phyloP scores from a whole-genome alignment of 2,329 filamentous ascomycete species.

The Conoideocrella luteorostrata region DNA sequence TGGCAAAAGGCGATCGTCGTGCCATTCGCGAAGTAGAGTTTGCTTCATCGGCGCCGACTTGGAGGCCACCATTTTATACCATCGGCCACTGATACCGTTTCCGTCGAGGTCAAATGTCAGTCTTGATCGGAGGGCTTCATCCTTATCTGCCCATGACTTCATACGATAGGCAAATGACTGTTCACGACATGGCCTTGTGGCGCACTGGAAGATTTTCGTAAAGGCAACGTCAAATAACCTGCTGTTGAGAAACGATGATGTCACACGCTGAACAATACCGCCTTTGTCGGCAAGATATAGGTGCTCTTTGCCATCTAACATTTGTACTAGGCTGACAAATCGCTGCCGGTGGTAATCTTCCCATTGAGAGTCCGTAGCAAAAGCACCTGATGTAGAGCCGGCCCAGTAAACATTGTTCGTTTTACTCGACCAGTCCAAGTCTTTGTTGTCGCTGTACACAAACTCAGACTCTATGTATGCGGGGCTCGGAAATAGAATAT shows the following conservation, averaged over 20 bases:
- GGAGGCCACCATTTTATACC: conserved; percentile 42
- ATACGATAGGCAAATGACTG: conserved; percentile 25
- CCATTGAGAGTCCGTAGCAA: conserved; percentile 30
- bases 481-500: conserved; percentile 46
- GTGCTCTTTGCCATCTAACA: conserved; percentile 18
- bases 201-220: conserved; percentile 40
- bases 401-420: conserved; percentile 49
- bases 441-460: conserved; percentile 32
- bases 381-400: conserved; percentile 48
- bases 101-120: conserved; percentile 49
- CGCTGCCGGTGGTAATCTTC: conserved; percentile 40
- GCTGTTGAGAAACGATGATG: conserved; percentile 14
- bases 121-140: conserved; percentile 26
- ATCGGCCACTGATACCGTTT: conserved; percentile 49
- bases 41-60: conserved; percentile 43
- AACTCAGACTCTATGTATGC: conserved; percentile 39
- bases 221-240: conserved; percentile 38
- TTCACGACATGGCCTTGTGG: conserved; percentile 26
- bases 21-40: conserved; percentile 50
- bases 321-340: conserved; percentile 32
- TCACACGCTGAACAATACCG: no score
- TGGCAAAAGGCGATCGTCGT: conserved; percentile 47
- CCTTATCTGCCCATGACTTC: conserved; percentile 25
- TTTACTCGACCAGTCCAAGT: conserved; percentile 44
- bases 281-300: no score